Conservation (phyloP, 805 yeast species). For the Schizosaccharomyces japonicus region DNA sequence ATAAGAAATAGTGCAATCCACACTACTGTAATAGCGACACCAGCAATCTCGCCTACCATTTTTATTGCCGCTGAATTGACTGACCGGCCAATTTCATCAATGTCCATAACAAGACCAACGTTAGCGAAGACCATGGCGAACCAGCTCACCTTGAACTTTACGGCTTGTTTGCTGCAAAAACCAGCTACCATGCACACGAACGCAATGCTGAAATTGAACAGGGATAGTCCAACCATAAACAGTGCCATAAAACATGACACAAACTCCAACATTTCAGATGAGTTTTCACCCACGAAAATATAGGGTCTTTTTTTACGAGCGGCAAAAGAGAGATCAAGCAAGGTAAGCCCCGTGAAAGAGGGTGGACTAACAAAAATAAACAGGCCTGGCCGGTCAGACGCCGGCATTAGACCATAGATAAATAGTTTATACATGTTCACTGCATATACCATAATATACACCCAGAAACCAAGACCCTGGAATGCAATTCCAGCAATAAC, state of each 20-base stretch:
- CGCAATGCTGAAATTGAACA: background rate
- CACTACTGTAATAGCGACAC: background rate
- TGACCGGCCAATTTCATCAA: background rate
- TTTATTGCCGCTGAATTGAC: background rate
- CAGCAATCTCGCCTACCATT: background rate
- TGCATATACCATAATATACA: background rate
- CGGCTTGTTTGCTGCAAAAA: background rate
- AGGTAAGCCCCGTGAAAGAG: constrained; percentile 3
- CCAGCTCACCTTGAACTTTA: background rate
- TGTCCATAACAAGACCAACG: background rate
- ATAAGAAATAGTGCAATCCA: background rate
- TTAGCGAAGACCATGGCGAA: constrained; percentile 3
- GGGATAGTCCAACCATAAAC: background rate
- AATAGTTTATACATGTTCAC: background rate
- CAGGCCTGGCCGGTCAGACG: constrained; percentile 3
- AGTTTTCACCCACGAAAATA: background rate
- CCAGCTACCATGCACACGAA: background rate
- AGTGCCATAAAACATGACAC: background rate
- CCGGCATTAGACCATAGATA: background rate
- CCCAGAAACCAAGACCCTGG: background rate
- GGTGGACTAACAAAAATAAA: constrained; percentile 3
- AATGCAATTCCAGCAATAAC: constrained; percentile 2
- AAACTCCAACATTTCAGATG: background rate
- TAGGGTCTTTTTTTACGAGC: background rate
- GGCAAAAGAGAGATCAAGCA: background rate